Conservation (phyloP, 352 stramenopile species). For the Globisporangium rhizosaccharum region DNA sequence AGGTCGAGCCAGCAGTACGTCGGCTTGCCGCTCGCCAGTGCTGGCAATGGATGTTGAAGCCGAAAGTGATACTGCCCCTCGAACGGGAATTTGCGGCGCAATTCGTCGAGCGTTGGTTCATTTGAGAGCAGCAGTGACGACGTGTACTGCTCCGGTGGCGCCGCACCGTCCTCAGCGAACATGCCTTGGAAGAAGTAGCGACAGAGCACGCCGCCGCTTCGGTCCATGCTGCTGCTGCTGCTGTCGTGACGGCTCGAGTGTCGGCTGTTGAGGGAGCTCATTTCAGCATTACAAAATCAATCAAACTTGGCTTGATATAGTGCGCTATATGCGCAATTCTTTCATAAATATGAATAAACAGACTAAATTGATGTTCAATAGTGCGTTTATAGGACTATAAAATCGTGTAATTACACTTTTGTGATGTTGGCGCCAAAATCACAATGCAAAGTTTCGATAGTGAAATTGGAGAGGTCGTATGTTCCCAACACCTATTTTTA, state of each 20-base stretch:
- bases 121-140: conserved; percentile 66
- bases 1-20: conserved; percentile 81
- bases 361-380: background rate
- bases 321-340: too few relatives aligned
- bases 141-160: conserved; percentile 37
- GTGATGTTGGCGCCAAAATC: too few relatives aligned
- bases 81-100: conserved; percentile 75
- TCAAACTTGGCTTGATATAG: too few relatives aligned
- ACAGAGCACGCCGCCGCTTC: conserved; percentile 50
- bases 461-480: too few relatives aligned
- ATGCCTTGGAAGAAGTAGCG: conserved; percentile 83
- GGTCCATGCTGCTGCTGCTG: conserved; percentile 6
- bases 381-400: too few relatives aligned
- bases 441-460: too few relatives aligned
- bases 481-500: too few relatives aligned
- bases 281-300: too few relatives aligned
- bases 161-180: conserved; percentile 41
- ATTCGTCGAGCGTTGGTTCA: conserved; percentile 49
- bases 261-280: background rate
- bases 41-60: conserved; percentile 33
- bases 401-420: too few relatives aligned
- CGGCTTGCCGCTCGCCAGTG: conserved; percentile 9
- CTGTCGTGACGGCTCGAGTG: background rate
- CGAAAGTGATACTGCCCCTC: conserved; percentile 75
- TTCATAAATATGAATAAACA: too few relatives aligned